Conservation (phyloP, 2,329 filamentous ascomycete genomes). For the Verticillium dahliae region DNA sequence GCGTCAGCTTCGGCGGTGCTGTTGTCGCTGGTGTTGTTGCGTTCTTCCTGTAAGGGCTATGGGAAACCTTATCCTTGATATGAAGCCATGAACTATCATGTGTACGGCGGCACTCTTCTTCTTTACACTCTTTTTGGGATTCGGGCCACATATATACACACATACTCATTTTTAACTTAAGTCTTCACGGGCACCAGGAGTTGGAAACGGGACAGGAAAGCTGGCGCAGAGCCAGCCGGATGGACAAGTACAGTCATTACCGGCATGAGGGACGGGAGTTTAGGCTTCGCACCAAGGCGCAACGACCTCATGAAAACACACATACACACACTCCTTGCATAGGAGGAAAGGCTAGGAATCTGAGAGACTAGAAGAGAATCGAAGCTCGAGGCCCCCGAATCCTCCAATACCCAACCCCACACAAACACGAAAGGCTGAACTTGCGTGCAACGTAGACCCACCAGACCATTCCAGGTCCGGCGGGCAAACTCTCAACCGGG, state of each 20-base stretch:
- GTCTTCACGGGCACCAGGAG: neutral
- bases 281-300: neutral
- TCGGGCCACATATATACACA: neutral
- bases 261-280: neutral
- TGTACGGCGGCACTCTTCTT: neutral
- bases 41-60: constrained; percentile 12
- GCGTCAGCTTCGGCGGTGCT: constrained; percentile 25
- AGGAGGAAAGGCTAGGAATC: neutral
- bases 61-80: neutral
- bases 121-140: neutral
- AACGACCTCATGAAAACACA: neutral
- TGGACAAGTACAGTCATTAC: neutral
- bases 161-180: neutral
- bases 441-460: neutral
- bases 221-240: neutral
- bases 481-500: too few relatives aligned
- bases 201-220: neutral
- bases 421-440: neutral
- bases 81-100: neutral
- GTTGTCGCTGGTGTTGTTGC: constrained; percentile 30
- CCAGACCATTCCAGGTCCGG: too few relatives aligned
- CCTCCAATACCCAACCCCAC: neutral
- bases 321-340: neutral
- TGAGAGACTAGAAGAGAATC: neutral
- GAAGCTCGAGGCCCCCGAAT: neutral